These are phyloP conservation scores for Tuber indicum DNA, from an alignment of 495 filamentous ascomycete species.

Conservation along the genomic window DNA sequence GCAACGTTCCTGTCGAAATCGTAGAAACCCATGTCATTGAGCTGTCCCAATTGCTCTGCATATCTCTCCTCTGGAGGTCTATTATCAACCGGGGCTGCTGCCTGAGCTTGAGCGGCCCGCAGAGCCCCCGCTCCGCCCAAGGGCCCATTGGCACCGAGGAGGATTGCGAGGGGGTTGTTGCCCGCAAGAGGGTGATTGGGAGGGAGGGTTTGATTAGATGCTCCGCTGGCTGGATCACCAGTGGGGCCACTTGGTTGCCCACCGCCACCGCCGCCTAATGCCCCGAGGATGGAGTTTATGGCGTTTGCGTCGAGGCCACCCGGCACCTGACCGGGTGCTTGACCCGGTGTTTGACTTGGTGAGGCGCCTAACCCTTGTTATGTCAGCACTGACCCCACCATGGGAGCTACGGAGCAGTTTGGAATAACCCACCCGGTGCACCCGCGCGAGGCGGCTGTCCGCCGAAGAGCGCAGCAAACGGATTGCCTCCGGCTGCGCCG, in stretches of 20 bases:
- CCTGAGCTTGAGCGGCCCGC: constrained; percentile 18
- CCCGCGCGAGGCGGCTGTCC: constrained; percentile 38
- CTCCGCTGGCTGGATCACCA: background rate
- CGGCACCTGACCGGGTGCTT: constrained; percentile 21
- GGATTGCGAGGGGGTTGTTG: constrained; percentile 7
- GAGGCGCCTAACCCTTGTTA: constrained; percentile 24
- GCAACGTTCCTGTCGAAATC: constrained; percentile 91
- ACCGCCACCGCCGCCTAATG: constrained; percentile 15
- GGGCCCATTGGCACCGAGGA: background rate
- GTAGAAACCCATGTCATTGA: constrained; percentile 99
- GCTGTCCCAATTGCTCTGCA: constrained; percentile 77
- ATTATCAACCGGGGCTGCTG: constrained; percentile 59
- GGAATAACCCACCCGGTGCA: background rate
- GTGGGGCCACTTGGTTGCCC: background rate
- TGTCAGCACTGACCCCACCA: constrained; percentile 33
- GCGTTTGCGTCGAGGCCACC: constrained; percentile 41
- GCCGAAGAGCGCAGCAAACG: constrained; percentile 65
- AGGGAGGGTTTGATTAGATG: background rate
- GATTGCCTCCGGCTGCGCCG: constrained; percentile 55
- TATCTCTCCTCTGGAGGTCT: constrained; percentile 91
- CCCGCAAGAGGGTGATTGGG: background rate
- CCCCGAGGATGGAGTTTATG: constrained; percentile 46
- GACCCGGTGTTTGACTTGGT: constrained; percentile 19
- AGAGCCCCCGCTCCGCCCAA: constrained; percentile 8
- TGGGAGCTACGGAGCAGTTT: constrained; percentile 26